Evolutionary conservation across 2,329 filamentous ascomycete genomes (phyloP).

Genomic region (Calonectria henricotiae): DNA sequence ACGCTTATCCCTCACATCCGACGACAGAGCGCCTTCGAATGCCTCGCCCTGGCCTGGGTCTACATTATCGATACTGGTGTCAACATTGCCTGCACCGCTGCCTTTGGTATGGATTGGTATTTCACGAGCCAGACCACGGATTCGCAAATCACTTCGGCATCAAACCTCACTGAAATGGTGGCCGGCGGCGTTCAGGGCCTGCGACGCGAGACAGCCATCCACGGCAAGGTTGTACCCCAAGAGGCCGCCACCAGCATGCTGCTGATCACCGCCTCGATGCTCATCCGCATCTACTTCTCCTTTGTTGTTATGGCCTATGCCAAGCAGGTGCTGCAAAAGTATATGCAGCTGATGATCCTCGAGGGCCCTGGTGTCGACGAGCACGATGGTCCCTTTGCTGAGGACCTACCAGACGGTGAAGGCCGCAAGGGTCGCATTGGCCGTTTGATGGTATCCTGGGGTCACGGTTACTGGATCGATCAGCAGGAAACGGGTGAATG

Average conservation of each 20-base stretch:
- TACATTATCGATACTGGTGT: conserved; percentile 88
- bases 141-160: conserved; percentile 48
- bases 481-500: conserved; percentile 78
- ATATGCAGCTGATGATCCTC: conserved; percentile 67
- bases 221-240: conserved; percentile 64
- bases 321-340: conserved; percentile 81
- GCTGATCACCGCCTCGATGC: conserved; percentile 81
- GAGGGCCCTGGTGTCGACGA: conserved; percentile 65
- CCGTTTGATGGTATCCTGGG: conserved; percentile 82
- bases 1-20: conserved; percentile 87
- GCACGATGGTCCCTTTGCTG: conserved; percentile 78
- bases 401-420: conserved; percentile 80
- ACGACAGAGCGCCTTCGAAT: conserved; percentile 83
- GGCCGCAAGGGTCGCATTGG: conserved; percentile 87
- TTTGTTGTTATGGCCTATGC: conserved; percentile 89
- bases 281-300: conserved; percentile 86
- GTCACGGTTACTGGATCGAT: conserved; percentile 87
- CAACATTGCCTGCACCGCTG: conserved; percentile 86
- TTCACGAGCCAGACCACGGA: conserved; percentile 74
- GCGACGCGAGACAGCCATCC: conserved; percentile 55
- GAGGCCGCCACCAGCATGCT: conserved; percentile 83
- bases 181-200: conserved; percentile 57
- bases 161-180: conserved; percentile 51
- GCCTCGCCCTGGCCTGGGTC: conserved; percentile 86
- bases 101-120: conserved; percentile 91